Percentiles rank a stretch among this genome's conserved stretches.
Evolutionary conservation across 331 rosid genomes (phyloP).

Genomic region (Arachis monticola): DNA sequence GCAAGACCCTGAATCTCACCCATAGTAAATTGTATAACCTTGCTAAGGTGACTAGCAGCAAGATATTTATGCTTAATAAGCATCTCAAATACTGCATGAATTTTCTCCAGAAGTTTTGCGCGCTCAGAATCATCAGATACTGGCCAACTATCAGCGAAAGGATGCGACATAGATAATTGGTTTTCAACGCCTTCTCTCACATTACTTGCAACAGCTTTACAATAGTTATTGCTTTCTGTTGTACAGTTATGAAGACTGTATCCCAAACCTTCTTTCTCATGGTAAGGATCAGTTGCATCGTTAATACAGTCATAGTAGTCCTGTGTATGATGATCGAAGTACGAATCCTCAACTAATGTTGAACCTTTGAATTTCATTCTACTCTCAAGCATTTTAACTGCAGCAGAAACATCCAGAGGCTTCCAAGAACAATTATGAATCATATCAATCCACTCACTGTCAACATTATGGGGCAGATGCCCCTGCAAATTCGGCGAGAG

Average conservation of each 20-base stretch:
- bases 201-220: constrained; percentile 49
- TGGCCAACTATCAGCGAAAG: constrained; percentile 70
- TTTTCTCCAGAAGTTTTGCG: constrained; percentile 77
- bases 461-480: constrained; percentile 77
- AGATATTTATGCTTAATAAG: constrained; percentile 81
- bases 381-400: constrained; percentile 68
- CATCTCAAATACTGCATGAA: constrained; percentile 69
- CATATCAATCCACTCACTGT: constrained; percentile 81
- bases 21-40: constrained; percentile 79
- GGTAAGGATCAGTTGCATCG: constrained; percentile 60
- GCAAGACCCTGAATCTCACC: constrained; percentile 80
- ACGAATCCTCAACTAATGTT: constrained; percentile 54
- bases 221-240: constrained; percentile 43
- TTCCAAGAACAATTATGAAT: constrained; percentile 85
- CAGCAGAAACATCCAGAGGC: constrained; percentile 77
- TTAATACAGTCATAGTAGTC: constrained; percentile 57
- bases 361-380: constrained; percentile 49
- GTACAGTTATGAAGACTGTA: constrained; percentile 42
- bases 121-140: constrained; percentile 84
- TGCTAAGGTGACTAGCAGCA: constrained; percentile 78
- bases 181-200: constrained; percentile 49
- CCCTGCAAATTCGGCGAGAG: constrained; percentile 75
- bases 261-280: constrained; percentile 49
- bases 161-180: constrained; percentile 46
- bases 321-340: constrained; percentile 45